Base-by-base conservation (phyloP, 2,329 filamentous ascomycete genomes). In the Botrytis pseudocinerea region DNA sequence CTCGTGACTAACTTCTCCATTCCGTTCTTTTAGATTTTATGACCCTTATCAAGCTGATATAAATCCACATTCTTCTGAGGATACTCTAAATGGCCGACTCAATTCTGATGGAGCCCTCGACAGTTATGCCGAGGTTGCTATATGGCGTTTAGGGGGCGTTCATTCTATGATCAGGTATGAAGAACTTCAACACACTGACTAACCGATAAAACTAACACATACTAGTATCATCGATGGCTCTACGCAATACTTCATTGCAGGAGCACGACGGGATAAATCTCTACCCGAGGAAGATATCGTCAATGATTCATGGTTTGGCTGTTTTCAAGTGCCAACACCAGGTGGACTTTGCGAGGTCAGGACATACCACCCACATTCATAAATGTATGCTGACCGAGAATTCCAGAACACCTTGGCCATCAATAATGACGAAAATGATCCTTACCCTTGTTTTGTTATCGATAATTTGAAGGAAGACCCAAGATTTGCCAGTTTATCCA, bases 51-150 rank as follows among this genome's bases (percentile, higher is more conserved):
- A 75, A 32, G 63, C 63, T 16, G 25, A 54, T 32, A 74, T 71
- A 46, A 38, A 70, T 68, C 54, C 64, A 3, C 48, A 68, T 5
- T 68, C 65, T 28, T 44, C 44, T 32, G 73, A 76, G 8, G 60
- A 69, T 42, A 71, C 68, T 54, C 77, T 79, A 59, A 80, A 79
- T 70, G 74, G 73, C 16, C 76, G 64, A 18, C 72, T 80, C 22
- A 79, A 79, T 57, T 73, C 76, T 63, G 79, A 80, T 73, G 78
- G 78, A 8, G 78, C 77, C 82, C 72, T 82, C 80, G n/a, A 81
- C 73, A 42, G 80, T 77, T 76, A 82, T 75, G 18, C 81, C 83
- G 82, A 89, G 84, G 79, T 86, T 81, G 75, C 85, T 85, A 65
- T 87, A 83, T 28, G 88, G 88, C 22, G 78, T 40, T 71, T 79